A percentile compares a stretch with the other conserved stretches of the same genome.
phyloP scores from a whole-genome alignment of 306 rosid species.

The Dryas alaskensis region DNA sequence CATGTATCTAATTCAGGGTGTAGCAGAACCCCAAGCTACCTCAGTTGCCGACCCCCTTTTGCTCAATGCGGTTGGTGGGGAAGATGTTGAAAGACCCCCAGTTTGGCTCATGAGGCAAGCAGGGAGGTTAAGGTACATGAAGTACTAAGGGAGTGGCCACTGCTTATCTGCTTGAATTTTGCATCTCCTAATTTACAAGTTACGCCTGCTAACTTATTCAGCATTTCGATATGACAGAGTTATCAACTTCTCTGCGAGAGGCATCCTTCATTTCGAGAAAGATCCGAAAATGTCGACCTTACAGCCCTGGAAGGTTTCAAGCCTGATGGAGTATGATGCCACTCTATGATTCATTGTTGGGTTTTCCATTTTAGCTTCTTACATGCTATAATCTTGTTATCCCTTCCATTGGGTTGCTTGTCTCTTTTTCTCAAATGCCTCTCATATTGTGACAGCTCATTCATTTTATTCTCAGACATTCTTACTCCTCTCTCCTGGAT shows the following conservation, averaged over 20 bases:
- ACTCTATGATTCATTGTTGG: slow-evolving; percentile 12
- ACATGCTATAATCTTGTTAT: slow-evolving; percentile 1
- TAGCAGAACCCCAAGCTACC: slow-evolving; percentile 53
- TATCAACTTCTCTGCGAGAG: slow-evolving; percentile 87
- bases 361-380: neutral
- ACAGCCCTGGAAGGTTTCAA: slow-evolving; percentile 92
- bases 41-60: slow-evolving; percentile 66
- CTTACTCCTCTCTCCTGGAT: slow-evolving; percentile 96
- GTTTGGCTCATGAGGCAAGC: slow-evolving; percentile 99
- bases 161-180: neutral
- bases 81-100: slow-evolving; percentile 88
- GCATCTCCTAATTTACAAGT: no score
- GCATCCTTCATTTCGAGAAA: slow-evolving; percentile 86
- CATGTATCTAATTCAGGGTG: slow-evolving; percentile 45
- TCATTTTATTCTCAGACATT: slow-evolving; percentile 87
- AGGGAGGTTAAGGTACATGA: slow-evolving; percentile 85
- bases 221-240: slow-evolving; percentile 49
- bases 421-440: slow-evolving; percentile 16
- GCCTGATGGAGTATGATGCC: slow-evolving; percentile 84
- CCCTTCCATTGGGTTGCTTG: neutral
- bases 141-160: slow-evolving; percentile 7
- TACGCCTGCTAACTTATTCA: slow-evolving; percentile 19
- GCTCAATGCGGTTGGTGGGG: slow-evolving; percentile 81
- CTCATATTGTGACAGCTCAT: slow-evolving; percentile 49
- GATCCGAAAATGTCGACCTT: slow-evolving; percentile 97